Evolutionary conservation across 2,329 filamentous ascomycete genomes (phyloP), one percentile per base, ranked within the genome.

Genomic region (Metarhizium brunneum): DNA sequence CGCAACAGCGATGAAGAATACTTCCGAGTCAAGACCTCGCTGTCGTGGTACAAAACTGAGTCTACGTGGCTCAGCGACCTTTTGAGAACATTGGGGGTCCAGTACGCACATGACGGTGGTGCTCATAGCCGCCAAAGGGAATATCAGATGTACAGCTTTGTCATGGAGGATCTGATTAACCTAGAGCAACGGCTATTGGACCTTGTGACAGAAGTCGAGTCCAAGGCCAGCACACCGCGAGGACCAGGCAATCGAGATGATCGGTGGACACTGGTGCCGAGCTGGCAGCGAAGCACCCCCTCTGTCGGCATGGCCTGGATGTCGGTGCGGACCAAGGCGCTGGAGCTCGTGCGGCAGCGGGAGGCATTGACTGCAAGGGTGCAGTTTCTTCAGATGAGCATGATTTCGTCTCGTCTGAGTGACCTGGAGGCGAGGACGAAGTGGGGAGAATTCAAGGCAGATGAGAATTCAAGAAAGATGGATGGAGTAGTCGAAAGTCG

Each of bases 11-110:
- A 76, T 56, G 66, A 68, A 10, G 76, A 78, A 62, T 77, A 76
- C 55, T 74, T 77, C 57, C 71, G 70, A 40, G 72, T 77, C 55
- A 77, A 78, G 58, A 69, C 72, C 2, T 73, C 70, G 4, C 65
- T 78, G 6, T 72, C 68, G 7, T 78, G 75, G 74, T 78, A 73
- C 63, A 78, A 78, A 61, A 78, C 73, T 0, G 75, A 78, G 63
- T 74, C 72, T 2, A 65, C 68, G 6, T 78, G 72, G 71, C 69
- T 79, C 14, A 63, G 69, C 3, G 71, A 76, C 53, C 70, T 78
- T 0, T 63, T 76, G 36, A 63, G 63, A 18, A 67, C 66, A 20
- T 62, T 67, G 50, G 62, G 64, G 16, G 59, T 61, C 2, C 62
- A 65, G 53, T 58, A 65, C 18, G 43, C 43, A 25, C 10, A 47